Evolutionary conservation across 176 grass and related monocot species (phyloP).

Genomic region (Calamus simplicifolius): DNA sequence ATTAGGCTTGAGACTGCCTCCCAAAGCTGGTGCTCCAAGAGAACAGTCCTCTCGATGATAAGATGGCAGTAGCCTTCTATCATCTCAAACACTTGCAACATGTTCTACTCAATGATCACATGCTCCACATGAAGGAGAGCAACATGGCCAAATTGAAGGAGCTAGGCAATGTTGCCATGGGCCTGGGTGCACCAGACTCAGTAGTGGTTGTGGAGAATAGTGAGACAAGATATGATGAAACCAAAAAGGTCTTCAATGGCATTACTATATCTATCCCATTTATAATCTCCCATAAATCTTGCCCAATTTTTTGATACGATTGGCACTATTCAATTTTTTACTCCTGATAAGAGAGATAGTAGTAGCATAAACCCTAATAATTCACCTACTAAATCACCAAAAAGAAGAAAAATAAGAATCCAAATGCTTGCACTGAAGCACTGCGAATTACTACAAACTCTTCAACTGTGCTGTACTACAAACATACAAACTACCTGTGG

Average conservation of each 20-base stretch:
- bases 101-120: constrained; percentile 61
- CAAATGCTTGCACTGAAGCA: too few species aligned
- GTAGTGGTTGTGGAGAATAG: constrained; percentile 48
- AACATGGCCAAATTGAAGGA: constrained; percentile 51
- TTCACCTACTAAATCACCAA: too few species aligned
- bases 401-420: too few species aligned
- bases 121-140: constrained; percentile 71
- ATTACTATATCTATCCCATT: too few species aligned
- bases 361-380: too few species aligned
- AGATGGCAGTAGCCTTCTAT: constrained; percentile 60
- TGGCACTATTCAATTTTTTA: too few species aligned
- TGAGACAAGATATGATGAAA: constrained; percentile 30
- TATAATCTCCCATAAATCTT: too few species aligned
- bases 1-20: constrained; percentile 63
- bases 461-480: too few species aligned
- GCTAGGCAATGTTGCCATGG: constrained; percentile 60
- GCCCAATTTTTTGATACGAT: too few species aligned
- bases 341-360: too few species aligned
- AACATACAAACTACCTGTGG: too few species aligned
- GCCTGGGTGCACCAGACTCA: constrained; percentile 49
- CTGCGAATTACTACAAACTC: too few species aligned
- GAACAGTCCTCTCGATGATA: constrained; percentile 34
- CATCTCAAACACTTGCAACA: constrained; percentile 46
- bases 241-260: constrained; percentile 21
- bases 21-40: constrained; percentile 54